These are phyloP conservation scores for Cerrena zonata DNA, from an alignment of 1,284 basidiomycete species.

Conservation along the genomic window DNA sequence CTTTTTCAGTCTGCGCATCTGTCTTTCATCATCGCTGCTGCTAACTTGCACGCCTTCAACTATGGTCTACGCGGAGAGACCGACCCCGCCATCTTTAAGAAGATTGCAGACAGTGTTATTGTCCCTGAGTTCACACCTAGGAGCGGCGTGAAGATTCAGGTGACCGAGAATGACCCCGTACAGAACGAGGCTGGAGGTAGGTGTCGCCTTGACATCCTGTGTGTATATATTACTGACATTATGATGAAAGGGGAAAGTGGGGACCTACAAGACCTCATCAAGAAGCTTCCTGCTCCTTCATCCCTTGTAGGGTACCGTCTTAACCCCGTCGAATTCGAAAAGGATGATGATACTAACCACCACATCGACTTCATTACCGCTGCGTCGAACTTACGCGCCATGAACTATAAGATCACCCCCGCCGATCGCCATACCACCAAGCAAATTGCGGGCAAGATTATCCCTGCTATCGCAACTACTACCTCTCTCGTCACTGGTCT, in stretches of 20 bases:
- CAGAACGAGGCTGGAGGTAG: conserved; percentile 37
- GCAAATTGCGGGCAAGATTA: conserved; percentile 99
- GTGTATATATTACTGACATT: not conserved
- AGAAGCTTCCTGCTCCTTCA: conserved; percentile 79
- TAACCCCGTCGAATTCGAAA: conserved; percentile 95
- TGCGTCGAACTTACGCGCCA: conserved; percentile 92
- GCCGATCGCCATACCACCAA: conserved; percentile 95
- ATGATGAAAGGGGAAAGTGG: conserved; percentile 36
- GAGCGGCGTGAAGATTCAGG: conserved; percentile 90
- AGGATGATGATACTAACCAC: conserved; percentile 96
- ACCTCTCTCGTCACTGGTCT: conserved; percentile 92
- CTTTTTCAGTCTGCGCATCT: conserved; percentile 72
- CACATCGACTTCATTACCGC: conserved; percentile 99
- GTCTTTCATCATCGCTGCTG: conserved; percentile 86
- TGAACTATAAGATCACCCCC: conserved; percentile 87
- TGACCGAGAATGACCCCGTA: conserved; percentile 88
- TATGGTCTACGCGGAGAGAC: conserved; percentile 92
- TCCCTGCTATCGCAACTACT: conserved; percentile 98
- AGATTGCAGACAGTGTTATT: conserved; percentile 77
- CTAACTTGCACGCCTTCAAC: conserved; percentile 97
- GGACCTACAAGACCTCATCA: conserved; percentile 53
- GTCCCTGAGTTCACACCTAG: conserved; percentile 93
- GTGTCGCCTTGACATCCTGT: not conserved
- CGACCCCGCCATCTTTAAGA: conserved; percentile 77
- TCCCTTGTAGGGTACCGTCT: conserved; percentile 92